phyloP scores from a whole-genome alignment of 257 asterid species.

The Pogostemon cablin region DNA sequence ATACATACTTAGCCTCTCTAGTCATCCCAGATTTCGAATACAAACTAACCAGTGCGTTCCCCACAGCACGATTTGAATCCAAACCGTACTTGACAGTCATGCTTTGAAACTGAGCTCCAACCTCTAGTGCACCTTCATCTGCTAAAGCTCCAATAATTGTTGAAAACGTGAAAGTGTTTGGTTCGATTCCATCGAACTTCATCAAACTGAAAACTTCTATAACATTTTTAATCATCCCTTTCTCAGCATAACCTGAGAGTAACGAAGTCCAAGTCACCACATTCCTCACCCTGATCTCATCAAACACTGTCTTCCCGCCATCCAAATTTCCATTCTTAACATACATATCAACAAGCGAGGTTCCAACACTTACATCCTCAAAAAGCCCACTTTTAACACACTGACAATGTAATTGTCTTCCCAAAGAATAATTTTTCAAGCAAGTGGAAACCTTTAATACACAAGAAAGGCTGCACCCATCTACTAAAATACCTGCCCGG shows the following conservation, averaged over 20 bases:
- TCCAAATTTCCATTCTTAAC: slow-evolving; percentile 56
- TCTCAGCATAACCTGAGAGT: slow-evolving; percentile 64
- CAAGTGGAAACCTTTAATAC: slow-evolving; percentile 67
- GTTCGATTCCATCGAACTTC: slow-evolving; percentile 61
- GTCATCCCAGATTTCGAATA: slow-evolving; percentile 79
- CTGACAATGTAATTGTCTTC: slow-evolving; percentile 73
- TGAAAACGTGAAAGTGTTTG: slow-evolving; percentile 79
- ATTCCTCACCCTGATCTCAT: slow-evolving; percentile 70
- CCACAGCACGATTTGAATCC: slow-evolving; percentile 57
- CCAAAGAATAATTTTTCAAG: slow-evolving; percentile 45
- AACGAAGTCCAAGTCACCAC: slow-evolving; percentile 93
- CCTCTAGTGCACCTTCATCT: slow-evolving; percentile 45
- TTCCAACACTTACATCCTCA: slow-evolving; percentile 78
- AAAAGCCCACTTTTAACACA: slow-evolving; percentile 69
- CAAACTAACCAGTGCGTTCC: slow-evolving; percentile 76
- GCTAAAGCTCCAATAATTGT: slow-evolving; percentile 84
- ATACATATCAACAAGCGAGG: slow-evolving; percentile 83
- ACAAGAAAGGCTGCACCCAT: slow-evolving; percentile 70
- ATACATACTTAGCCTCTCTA: slow-evolving; percentile 63
- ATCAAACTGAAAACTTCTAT: slow-evolving; percentile 52
- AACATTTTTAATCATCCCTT: slow-evolving; percentile 47
- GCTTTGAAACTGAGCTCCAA: slow-evolving; percentile 72
- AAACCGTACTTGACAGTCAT: slow-evolving; percentile 65
- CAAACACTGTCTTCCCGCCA: slow-evolving; percentile 65
- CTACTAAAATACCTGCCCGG: slow-evolving; percentile 50